phyloP scores from a whole-genome alignment of 306 rosid species.

The Heteromeles arbutifolia region DNA sequence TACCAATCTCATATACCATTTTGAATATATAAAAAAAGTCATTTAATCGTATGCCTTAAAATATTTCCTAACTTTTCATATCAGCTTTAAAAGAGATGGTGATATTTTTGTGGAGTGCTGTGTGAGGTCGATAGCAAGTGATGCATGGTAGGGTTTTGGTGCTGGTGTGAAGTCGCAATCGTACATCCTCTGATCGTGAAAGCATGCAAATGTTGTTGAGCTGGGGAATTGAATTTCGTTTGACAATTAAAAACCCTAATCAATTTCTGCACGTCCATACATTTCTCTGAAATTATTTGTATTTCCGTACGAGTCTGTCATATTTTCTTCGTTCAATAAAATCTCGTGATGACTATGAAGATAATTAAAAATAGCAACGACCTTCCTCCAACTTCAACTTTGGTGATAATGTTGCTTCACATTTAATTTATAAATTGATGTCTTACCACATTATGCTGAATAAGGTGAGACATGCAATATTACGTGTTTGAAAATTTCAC shows the following conservation, averaged over 20 bases:
- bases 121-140: not conserved
- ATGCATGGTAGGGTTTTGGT: not conserved
- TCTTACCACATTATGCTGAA: not conserved
- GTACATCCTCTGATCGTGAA: not conserved
- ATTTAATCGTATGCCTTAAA: not conserved
- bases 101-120: slow-evolving; percentile 9
- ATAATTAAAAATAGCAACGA: not conserved
- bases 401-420: not conserved
- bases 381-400: not conserved
- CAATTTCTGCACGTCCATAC: too few relatives aligned
- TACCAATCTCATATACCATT: too few relatives aligned
- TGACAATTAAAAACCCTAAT: not conserved
- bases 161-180: slow-evolving; percentile 14
- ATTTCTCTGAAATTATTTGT: not conserved
- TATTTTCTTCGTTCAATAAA: too few relatives aligned
- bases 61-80: too few relatives aligned
- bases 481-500: not conserved
- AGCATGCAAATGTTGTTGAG: not conserved
- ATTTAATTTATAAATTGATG: too few relatives aligned
- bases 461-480: not conserved
- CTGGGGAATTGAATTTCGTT: slow-evolving; percentile 3
- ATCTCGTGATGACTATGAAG: not conserved
- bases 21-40: too few relatives aligned
- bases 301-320: not conserved
- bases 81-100: not conserved